phyloP scores from a whole-genome alignment of 805 yeast species.

The Candida insectalens region DNA sequence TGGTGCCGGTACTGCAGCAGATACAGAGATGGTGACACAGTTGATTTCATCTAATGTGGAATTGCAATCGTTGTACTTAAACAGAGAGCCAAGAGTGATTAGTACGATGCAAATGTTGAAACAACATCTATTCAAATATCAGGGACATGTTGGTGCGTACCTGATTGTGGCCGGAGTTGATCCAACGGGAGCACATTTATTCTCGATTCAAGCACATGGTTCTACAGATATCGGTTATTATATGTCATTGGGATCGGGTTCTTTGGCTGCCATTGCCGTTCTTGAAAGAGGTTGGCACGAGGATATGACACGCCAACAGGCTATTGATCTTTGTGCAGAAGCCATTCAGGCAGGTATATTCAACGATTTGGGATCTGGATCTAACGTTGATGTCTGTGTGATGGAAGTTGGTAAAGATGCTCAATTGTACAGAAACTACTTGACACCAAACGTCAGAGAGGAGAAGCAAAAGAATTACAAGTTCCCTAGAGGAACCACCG shows the following conservation, averaged over 20 bases:
- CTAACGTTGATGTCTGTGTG: slow-evolving; percentile 94
- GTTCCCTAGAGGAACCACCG: slow-evolving; percentile 92
- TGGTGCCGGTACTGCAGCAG: slow-evolving; percentile 99
- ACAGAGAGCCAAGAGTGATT: slow-evolving; percentile 86
- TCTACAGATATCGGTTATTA: slow-evolving; percentile 94
- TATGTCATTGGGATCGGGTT: slow-evolving; percentile 91
- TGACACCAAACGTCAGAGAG: slow-evolving; percentile 84
- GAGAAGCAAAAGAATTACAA: slow-evolving; percentile 75
- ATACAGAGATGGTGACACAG: slow-evolving; percentile 96
- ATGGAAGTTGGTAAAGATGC: slow-evolving; percentile 93
- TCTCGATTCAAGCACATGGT: slow-evolving; percentile 95
- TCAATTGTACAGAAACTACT: slow-evolving; percentile 70
- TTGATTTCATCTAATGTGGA: slow-evolving; percentile 85
- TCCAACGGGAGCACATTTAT: slow-evolving; percentile 90
- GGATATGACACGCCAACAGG: slow-evolving; percentile 75
- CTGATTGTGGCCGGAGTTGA: slow-evolving; percentile 97
- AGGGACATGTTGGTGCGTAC: slow-evolving; percentile 96
- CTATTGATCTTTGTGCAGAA: slow-evolving; percentile 81
- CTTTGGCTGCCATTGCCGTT: slow-evolving; percentile 97
- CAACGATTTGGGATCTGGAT: slow-evolving; percentile 98
- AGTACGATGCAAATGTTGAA: slow-evolving; percentile 88
- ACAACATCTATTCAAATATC: slow-evolving; percentile 93
- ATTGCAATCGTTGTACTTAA: slow-evolving; percentile 74
- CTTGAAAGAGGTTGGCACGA: slow-evolving; percentile 82
- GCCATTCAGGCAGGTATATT: slow-evolving; percentile 98